These are phyloP conservation scores for Scedosporium aurantiacum DNA, from an alignment of 2,329 filamentous ascomycete species.

Conservation along the genomic window DNA sequence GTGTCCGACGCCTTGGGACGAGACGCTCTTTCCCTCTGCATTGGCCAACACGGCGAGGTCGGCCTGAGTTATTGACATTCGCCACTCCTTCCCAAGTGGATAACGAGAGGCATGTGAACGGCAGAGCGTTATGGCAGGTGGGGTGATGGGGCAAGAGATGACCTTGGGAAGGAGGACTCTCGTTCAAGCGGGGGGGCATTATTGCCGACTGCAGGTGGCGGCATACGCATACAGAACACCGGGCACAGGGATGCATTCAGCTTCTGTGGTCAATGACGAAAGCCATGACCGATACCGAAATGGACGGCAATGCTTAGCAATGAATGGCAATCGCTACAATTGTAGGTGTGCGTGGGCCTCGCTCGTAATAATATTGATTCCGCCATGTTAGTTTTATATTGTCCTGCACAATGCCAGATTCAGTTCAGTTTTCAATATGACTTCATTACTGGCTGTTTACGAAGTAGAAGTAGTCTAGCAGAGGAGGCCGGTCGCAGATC, in stretches of 20 bases:
- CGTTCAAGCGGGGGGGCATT: background rate
- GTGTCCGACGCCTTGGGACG: background rate
- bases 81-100: background rate
- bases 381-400: background rate
- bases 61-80: too few relatives aligned
- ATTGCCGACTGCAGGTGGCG: background rate
- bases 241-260: background rate
- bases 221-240: background rate
- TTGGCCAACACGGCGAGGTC: too few relatives aligned
- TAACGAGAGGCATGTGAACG: background rate
- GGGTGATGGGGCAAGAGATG: background rate
- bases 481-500: background rate
- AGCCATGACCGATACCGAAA: background rate
- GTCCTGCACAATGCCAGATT: background rate
- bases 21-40: too few relatives aligned
- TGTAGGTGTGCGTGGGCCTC: too few relatives aligned
- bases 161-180: background rate
- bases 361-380: too few relatives aligned
- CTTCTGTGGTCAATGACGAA: background rate
- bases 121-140: background rate
- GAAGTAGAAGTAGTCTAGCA: too few relatives aligned
- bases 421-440: background rate
- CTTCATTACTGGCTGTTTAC: too few relatives aligned
- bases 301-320: background rate
- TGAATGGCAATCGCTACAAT: too few relatives aligned